Conservation (phyloP, 768 basidiomycete genomes). For the Lactifluus echinatus region DNA sequence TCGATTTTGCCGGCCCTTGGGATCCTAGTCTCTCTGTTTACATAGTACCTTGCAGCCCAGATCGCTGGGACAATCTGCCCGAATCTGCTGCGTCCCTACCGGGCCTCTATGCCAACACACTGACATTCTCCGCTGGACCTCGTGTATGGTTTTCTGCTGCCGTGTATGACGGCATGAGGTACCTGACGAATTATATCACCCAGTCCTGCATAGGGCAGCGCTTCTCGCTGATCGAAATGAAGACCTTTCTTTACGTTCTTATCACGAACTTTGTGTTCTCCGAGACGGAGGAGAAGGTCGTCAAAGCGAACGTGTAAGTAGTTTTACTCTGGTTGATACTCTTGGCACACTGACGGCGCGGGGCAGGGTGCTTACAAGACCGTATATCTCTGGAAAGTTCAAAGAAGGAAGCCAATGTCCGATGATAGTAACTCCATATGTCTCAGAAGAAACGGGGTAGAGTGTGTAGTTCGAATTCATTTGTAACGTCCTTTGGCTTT, state of each 20-base stretch:
- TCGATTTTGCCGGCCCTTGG: not conserved
- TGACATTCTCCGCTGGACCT: slow-evolving; percentile 77
- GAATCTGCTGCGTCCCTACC: slow-evolving; percentile 59
- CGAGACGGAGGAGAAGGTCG: slow-evolving; percentile 65
- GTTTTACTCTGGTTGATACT: not conserved
- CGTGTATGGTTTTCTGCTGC: slow-evolving; percentile 40
- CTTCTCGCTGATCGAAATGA: slow-evolving; percentile 80
- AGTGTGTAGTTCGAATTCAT: no score
- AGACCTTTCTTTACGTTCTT: slow-evolving; percentile 63
- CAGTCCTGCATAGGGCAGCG: slow-evolving; percentile 79
- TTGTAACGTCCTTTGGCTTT: not conserved
- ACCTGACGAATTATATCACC: not conserved
- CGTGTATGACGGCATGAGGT: not conserved
- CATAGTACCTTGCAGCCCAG: slow-evolving; percentile 42
- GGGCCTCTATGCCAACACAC: slow-evolving; percentile 59
- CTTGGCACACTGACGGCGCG: not conserved
- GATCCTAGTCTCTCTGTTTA: not conserved
- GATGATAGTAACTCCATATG: slow-evolving; percentile 14
- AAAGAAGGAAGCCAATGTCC: slow-evolving; percentile 21
- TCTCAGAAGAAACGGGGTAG: not conserved
- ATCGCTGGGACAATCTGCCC: slow-evolving; percentile 72
- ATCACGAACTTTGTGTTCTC: slow-evolving; percentile 67
- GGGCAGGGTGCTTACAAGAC: slow-evolving; percentile 19
- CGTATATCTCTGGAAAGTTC: slow-evolving; percentile 10
- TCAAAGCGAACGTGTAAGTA: slow-evolving; percentile 60